phyloP scores from a whole-genome alignment of 345 rosid genomes.

The rapeseed (Brassica napus) region DNA sequence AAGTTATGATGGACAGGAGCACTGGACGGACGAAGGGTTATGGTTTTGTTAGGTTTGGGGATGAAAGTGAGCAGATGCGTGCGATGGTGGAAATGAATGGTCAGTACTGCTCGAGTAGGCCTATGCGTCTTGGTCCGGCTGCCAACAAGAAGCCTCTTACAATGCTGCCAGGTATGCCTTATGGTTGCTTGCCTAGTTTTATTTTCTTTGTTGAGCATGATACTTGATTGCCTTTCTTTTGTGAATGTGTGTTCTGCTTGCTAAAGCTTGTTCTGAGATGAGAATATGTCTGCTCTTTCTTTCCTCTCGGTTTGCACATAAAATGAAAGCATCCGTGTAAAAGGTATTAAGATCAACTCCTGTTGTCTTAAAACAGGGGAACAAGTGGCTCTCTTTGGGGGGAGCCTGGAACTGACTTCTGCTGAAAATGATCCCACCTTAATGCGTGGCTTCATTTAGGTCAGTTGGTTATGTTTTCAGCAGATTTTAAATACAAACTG shows the following conservation, averaged over 20 bases:
- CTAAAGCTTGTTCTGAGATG: constrained; percentile 38
- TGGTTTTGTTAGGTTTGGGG: constrained; percentile 91
- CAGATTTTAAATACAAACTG: constrained; percentile 51
- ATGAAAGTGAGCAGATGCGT: constrained; percentile 77
- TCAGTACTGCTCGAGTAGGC: constrained; percentile 72
- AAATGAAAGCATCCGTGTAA: constrained; percentile 48
- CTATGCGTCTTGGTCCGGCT: constrained; percentile 95
- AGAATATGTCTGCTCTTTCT: constrained; percentile 24
- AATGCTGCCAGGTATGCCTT: constrained; percentile 67
- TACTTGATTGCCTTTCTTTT: constrained; percentile 36
- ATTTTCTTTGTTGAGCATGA: constrained; percentile 8
- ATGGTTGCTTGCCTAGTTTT: background rate
- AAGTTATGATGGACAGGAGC: constrained; percentile 79
- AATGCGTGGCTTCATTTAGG: constrained; percentile 99
- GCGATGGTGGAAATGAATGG: constrained; percentile 98
- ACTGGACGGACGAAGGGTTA: constrained; percentile 96
- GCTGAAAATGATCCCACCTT: constrained; percentile 96
- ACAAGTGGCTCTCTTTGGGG: constrained; percentile 93
- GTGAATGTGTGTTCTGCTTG: constrained; percentile 9
- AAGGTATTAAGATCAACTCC: constrained; percentile 54
- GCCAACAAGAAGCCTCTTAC: constrained; percentile 70
- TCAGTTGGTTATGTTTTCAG: constrained; percentile 88
- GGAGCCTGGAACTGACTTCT: constrained; percentile 94
- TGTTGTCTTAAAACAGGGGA: constrained; percentile 99
- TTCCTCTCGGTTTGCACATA: constrained; percentile 64